Conservation (phyloP, 371 early-diverging fungal genomes). For the Apophysomyces sp. region DNA sequence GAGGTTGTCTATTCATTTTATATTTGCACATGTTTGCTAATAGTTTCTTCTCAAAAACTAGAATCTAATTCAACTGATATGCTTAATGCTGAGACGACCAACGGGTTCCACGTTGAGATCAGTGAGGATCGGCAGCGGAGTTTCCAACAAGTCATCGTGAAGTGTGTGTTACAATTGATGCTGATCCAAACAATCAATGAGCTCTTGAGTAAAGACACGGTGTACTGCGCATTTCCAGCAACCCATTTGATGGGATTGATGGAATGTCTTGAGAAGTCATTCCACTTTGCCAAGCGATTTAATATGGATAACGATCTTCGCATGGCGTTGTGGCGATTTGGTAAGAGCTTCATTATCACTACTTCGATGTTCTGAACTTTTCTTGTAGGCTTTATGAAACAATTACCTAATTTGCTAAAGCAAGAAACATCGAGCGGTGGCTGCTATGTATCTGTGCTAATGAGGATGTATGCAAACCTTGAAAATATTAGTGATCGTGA, state of each 20-base stretch:
- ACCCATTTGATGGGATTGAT: constrained; percentile 65
- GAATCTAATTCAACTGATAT: background rate
- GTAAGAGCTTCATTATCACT: constrained; percentile 21
- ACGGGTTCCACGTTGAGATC: constrained; percentile 4
- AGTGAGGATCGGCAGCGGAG: constrained; percentile 58
- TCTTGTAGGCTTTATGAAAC: constrained; percentile 75
- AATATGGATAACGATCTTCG: constrained; percentile 81
- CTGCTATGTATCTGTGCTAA: constrained; percentile 49
- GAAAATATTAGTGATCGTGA: constrained; percentile 50
- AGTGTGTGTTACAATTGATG: constrained; percentile 77
- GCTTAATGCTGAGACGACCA: background rate
- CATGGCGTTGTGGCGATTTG: constrained; percentile 73
- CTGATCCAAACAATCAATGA: constrained; percentile 80
- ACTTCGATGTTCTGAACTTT: background rate
- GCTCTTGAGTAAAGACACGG: constrained; percentile 54
- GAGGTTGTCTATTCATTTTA: constrained; percentile 1
- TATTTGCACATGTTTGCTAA: background rate
- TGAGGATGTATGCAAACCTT: constrained; percentile 53
- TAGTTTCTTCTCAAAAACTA: background rate
- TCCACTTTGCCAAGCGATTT: constrained; percentile 80
- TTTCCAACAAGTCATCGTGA: constrained; percentile 76
- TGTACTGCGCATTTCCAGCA: constrained; percentile 62
- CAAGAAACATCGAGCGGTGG: constrained; percentile 68
- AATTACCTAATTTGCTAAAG: constrained; percentile 85
- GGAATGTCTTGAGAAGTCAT: constrained; percentile 80